These are phyloP conservation scores for Chenopodium suecicum DNA, from an alignment of 148 eudicot species.

Conservation along the genomic window DNA sequence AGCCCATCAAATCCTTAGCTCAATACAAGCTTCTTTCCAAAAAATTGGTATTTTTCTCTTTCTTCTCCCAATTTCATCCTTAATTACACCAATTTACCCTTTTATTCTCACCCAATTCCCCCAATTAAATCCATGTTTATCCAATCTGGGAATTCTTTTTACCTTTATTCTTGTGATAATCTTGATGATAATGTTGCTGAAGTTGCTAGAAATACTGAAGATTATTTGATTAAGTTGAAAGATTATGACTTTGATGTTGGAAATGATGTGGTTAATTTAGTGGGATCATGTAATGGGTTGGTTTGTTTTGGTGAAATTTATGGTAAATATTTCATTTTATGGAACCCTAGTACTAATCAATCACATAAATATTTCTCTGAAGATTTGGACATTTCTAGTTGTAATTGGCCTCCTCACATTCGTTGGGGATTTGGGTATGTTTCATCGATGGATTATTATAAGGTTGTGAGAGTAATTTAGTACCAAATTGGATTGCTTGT, in stretches of 20 bases:
- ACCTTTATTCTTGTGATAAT: slow-evolving; percentile 2
- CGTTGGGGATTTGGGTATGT: slow-evolving; percentile 10
- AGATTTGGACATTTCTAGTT: not conserved
- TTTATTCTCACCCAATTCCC: not conserved
- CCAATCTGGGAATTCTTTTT: not conserved
- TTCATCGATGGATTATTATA: not conserved
- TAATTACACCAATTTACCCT: not conserved
- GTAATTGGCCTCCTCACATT: not conserved
- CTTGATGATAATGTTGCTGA: not conserved
- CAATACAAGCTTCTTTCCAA: slow-evolving; percentile 20
- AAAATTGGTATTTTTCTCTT: slow-evolving; percentile 25
- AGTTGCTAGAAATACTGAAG: not conserved
- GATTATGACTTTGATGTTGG: not conserved
- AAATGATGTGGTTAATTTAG: not conserved
- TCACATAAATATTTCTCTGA: not conserved
- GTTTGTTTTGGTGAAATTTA: not conserved
- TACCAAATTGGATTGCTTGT: not conserved
- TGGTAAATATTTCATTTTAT: not conserved
- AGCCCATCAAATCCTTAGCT: slow-evolving; percentile 10
- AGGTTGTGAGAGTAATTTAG: not conserved
- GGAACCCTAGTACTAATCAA: slow-evolving; percentile 1
- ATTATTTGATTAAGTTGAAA: not conserved
- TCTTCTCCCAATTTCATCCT: slow-evolving; percentile 9
- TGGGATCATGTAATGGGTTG: slow-evolving; percentile 10
- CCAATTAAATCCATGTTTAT: not conserved